Evolutionary conservation across 23 red algal genomes (phyloP).

Genomic region (Agarophyton chilense): DNA sequence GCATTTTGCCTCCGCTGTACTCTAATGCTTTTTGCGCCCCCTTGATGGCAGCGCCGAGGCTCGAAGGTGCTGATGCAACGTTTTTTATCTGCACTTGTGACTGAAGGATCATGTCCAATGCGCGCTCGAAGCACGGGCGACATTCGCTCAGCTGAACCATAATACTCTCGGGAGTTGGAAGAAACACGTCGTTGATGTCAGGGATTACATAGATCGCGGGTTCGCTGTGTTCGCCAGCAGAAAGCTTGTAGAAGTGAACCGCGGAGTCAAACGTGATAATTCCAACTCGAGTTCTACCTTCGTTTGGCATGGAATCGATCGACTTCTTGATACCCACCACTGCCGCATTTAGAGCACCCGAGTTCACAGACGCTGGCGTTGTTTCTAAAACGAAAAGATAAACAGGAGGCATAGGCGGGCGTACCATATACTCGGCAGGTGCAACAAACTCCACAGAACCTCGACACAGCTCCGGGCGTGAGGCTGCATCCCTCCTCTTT

Average conservation of each 20-base stretch:
- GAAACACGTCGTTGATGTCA: constrained; percentile 92
- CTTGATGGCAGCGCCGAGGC: constrained; percentile 79
- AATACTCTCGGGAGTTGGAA: constrained; percentile 85
- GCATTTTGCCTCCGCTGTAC: constrained; percentile 88
- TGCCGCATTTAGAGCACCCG: constrained; percentile 74
- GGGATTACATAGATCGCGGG: constrained; percentile 77
- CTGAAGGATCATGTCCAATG: constrained; percentile 75
- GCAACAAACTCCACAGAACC: constrained; percentile 94
- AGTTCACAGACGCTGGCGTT: constrained; percentile 68
- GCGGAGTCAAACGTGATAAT: constrained; percentile 85
- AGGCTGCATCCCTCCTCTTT: constrained; percentile 70
- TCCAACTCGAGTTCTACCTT: constrained; percentile 89
- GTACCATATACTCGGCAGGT: constrained; percentile 98
- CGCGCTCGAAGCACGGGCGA: constrained; percentile 73
- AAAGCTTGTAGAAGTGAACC: constrained; percentile 80
- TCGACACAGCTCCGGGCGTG: constrained; percentile 83
- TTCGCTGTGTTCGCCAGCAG: constrained; percentile 68
- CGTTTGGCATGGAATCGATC: constrained; percentile 82
- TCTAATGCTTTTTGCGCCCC: constrained; percentile 81
- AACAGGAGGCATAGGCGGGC: constrained; percentile 95
- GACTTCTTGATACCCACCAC: constrained; percentile 76
- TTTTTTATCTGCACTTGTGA: constrained; percentile 20
- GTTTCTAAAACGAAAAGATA: constrained; percentile 98
- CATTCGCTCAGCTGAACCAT: constrained; percentile 84
- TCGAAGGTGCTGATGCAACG: constrained; percentile 40